Evolutionary conservation across 352 stramenopile species (phyloP), one percentile per base, ranked within the genome.

Genomic region (Pythium folliculosum): DNA sequence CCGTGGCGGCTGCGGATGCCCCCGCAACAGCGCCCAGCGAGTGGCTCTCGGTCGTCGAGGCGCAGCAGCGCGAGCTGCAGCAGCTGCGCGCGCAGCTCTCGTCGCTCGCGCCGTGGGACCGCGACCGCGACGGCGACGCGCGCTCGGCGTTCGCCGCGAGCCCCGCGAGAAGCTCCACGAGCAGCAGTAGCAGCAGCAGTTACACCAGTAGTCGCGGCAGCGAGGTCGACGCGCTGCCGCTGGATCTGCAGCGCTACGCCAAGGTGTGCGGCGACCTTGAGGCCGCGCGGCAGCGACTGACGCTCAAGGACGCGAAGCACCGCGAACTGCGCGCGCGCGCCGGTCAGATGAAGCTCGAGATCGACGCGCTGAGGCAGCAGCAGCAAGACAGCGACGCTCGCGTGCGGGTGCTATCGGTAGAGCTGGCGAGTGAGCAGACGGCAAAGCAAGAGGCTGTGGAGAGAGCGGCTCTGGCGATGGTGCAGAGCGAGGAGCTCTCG

Each of bases 41-140:
- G 60, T 84, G 72, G 77, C 69, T 81, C 43, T 56, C 64, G 22
- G 71, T 86, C 40, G 54, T 86, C 22, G 78, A 86, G 67, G 60
- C 43, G 8, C 81, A 84, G 66, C 81, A 87, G 70, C 73, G 51
- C 37, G 71, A 86, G 76, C 77, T 86, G 40, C 71, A 84, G 58
- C 44, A 66, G 13, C 63, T 86, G 44, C 71, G 75, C n/a, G 44
- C 56, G 19, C 60, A 63, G 49, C 21, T 76, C 3, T 35, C 23
- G 19, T 19, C 7, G 49, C 21, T 76, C 3, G 25, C 23, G 19
- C 35, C 7, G 37, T 50, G 38, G 54, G 9, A 5, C 9, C 4
- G 37, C 9, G 9, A 32, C 27, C 7, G 19, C 32, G 53, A 25
- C 17, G 25, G 30, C 35, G 45, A 49, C 19, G 43, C 56, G 37